These are phyloP conservation scores for Cicer cuneatum DNA, from an alignment of 306 rosid genomes.

Conservation along the genomic window DNA sequence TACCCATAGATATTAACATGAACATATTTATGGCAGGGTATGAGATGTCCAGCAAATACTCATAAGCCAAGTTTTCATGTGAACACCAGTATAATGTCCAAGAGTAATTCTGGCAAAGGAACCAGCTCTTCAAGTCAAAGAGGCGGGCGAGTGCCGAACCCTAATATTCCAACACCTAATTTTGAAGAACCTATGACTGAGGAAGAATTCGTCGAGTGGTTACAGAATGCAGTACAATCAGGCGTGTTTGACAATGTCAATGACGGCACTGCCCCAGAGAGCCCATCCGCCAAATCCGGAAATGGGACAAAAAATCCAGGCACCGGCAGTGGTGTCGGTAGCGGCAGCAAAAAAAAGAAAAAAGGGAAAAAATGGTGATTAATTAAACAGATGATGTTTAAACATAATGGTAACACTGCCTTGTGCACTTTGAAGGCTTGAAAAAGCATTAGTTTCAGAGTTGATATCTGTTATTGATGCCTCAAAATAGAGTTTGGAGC, in stretches of 20 bases:
- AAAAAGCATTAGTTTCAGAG: conserved; percentile 43
- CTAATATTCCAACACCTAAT: conserved; percentile 67
- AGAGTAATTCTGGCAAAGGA: conserved; percentile 72
- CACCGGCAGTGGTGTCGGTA: conserved; percentile 34
- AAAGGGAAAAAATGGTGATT: conserved; percentile 84
- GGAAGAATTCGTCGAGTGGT: conserved; percentile 93
- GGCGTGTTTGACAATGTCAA: conserved; percentile 68
- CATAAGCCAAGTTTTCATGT: conserved; percentile 98
- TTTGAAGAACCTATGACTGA: conserved; percentile 84
- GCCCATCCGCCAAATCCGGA: conserved; percentile 64
- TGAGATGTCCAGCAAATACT: conserved; percentile 93
- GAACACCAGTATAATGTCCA: conserved; percentile 79
- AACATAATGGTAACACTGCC: conserved; percentile 39
- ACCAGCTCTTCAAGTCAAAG: conserved; percentile 81
- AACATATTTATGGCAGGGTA: conserved; percentile 68
- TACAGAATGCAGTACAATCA: conserved; percentile 79
- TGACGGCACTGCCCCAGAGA: conserved; percentile 60
- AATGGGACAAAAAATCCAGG: conserved; percentile 59
- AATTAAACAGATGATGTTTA: conserved; percentile 38
- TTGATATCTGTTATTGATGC: conserved; percentile 49
- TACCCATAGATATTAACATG: conserved; percentile 36
- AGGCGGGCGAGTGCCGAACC: conserved; percentile 68
- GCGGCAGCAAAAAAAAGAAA: conserved; percentile 74
- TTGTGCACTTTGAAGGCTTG: conserved; percentile 43
- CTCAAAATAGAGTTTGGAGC: conserved; percentile 47